phyloP scores from a whole-genome alignment of 1,139 yeast genomes.

The Pneumocystis wakefieldiae region DNA sequence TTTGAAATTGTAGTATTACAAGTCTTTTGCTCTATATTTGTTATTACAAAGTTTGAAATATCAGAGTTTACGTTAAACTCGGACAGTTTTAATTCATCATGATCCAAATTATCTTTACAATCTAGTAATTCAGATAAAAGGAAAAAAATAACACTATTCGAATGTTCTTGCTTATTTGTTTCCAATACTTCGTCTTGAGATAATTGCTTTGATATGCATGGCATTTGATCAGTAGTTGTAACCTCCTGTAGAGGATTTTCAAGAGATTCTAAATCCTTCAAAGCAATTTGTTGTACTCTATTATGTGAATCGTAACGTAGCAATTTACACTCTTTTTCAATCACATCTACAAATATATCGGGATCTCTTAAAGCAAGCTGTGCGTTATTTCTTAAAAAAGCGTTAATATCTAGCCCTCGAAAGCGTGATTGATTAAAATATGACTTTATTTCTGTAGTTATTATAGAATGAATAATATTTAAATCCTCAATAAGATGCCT shows the following conservation, averaged over 20 bases:
- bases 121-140: slow-evolving; percentile 52
- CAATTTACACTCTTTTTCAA: slow-evolving; percentile 31
- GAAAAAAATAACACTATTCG: slow-evolving; percentile 48
- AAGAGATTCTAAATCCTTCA: slow-evolving; percentile 18
- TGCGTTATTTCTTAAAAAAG: slow-evolving; percentile 41
- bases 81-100: slow-evolving; percentile 16
- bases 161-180: slow-evolving; percentile 19
- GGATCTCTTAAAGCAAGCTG: slow-evolving; percentile 48
- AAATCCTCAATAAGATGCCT: slow-evolving; percentile 59
- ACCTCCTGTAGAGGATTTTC: slow-evolving; percentile 8
- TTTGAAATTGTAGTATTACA: slow-evolving; percentile 1
- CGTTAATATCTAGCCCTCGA: slow-evolving; percentile 31
- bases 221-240: slow-evolving; percentile 2
- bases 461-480: slow-evolving; percentile 34
- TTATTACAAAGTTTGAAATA: slow-evolving; percentile 4
- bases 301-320: slow-evolving; percentile 17
- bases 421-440: slow-evolving; percentile 24
- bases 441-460: slow-evolving; percentile 25
- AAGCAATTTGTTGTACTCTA: slow-evolving; percentile 20
- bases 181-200: slow-evolving; percentile 3
- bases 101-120: slow-evolving; percentile 20
- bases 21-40: slow-evolving; percentile 17
- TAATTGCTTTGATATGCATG: neutral
- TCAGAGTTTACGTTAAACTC: slow-evolving; percentile 8
- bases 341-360: slow-evolving; percentile 36